Evolutionary conservation across 305 asterid genomes (phyloP).

Genomic region (Striga hermonthica): DNA sequence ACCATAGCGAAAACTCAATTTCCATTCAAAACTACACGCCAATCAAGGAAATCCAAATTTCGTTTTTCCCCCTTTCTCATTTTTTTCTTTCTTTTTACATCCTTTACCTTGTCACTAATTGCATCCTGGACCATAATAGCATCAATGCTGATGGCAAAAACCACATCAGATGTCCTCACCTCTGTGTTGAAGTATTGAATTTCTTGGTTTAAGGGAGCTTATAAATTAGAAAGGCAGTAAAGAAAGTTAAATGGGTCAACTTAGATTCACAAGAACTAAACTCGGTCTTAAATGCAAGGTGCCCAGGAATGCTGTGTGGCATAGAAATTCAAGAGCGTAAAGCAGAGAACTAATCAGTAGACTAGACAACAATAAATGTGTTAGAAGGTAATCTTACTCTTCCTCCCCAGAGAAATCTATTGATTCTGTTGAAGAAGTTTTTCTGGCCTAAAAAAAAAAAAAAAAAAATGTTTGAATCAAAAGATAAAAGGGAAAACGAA

Average conservation of each 20-base stretch:
- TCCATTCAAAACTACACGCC: too few species aligned
- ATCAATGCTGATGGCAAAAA: constrained; percentile 79
- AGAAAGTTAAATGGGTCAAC: too few species aligned
- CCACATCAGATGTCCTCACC: constrained; percentile 86
- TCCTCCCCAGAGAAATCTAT: constrained; percentile 95
- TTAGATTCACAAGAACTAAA: too few species aligned
- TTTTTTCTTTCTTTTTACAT: too few species aligned
- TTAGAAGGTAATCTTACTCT: constrained; percentile 65
- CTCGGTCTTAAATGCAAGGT: constrained; percentile 1
- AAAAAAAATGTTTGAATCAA: constrained; percentile 25
- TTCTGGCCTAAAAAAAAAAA: constrained; percentile 56
- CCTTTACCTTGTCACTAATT: constrained; percentile 79
- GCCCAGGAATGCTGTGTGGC: not conserved
- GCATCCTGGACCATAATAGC: constrained; percentile 92
- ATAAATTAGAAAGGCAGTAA: too few species aligned
- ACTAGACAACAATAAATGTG: constrained; percentile 27
- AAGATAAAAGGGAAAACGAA: constrained; percentile 11
- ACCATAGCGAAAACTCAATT: not conserved
- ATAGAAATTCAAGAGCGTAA: constrained; percentile 9
- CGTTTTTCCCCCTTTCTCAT: too few species aligned
- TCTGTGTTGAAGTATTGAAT: constrained; percentile 77
- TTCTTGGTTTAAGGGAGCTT: constrained; percentile 80
- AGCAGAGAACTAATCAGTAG: constrained; percentile 2
- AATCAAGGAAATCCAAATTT: too few species aligned
- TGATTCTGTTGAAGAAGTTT: constrained; percentile 75